Conservation (phyloP, 495 filamentous ascomycete genomes). For the Tricharina praecox region DNA sequence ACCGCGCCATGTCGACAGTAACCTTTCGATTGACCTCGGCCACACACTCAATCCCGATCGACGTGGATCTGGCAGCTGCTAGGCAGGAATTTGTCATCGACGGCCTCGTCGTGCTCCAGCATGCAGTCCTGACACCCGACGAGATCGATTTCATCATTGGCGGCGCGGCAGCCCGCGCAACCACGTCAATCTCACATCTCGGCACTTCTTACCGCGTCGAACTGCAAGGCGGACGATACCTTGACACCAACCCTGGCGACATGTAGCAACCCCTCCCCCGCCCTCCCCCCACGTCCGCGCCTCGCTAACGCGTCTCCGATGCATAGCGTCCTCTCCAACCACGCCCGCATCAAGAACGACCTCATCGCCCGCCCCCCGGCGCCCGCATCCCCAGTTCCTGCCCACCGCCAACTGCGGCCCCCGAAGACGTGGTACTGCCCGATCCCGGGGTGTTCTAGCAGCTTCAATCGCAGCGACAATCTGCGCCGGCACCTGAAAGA, state of each 20-base stretch:
- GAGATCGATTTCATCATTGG: too few species aligned
- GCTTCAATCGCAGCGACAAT: slow-evolving; percentile 1
- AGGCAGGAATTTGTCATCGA: too few species aligned
- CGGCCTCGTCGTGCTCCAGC: too few species aligned
- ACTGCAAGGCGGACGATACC: neutral
- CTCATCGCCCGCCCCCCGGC: neutral
- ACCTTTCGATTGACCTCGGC: too few species aligned
- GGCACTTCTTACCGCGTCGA: neutral
- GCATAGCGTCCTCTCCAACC: neutral
- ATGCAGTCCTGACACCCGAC: too few species aligned
- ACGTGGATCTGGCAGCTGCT: too few species aligned
- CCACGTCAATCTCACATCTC: too few species aligned
- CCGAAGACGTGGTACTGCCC: slow-evolving; percentile 1
- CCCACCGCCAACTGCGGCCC: neutral
- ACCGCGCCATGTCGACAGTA: too few species aligned
- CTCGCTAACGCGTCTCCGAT: neutral
- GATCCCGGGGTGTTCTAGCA: neutral
- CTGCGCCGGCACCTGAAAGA: neutral
- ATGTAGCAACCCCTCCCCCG: neutral
- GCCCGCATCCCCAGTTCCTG: neutral
- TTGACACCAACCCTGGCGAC: neutral
- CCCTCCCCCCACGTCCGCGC: neutral
- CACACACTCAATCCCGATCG: too few species aligned
- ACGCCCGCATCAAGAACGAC: neutral
- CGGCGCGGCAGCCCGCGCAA: too few species aligned